A percentile compares a stretch with the other conserved stretches of the same genome.
These are phyloP conservation scores for Ramaria rubella DNA, from an alignment of 768 basidiomycete species.

Conservation along the genomic window DNA sequence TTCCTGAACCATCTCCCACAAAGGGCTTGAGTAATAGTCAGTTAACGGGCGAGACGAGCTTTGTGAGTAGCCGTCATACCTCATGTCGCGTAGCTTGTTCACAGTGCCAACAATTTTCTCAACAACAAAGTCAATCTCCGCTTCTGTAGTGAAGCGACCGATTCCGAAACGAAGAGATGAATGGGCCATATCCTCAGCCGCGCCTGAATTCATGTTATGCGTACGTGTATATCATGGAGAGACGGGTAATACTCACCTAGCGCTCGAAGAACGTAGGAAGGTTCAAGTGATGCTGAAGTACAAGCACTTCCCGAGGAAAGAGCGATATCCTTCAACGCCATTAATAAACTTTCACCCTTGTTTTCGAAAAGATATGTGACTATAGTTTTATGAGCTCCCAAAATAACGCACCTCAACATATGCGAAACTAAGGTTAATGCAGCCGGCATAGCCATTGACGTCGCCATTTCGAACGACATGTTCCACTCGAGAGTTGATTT, in stretches of 20 bases:
- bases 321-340: slow-evolving; percentile 98
- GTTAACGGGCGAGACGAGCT: slow-evolving; percentile 3
- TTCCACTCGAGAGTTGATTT: slow-evolving; percentile 79
- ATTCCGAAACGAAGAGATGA: slow-evolving; percentile 96
- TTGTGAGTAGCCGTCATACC: no score
- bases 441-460: slow-evolving; percentile 85
- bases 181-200: slow-evolving; percentile 99
- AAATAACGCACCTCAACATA: slow-evolving; percentile 61
- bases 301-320: slow-evolving; percentile 97
- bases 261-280: slow-evolving; percentile 95
- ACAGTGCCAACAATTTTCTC: slow-evolving; percentile 85
- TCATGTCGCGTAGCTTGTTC: slow-evolving; percentile 86
- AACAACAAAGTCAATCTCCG: slow-evolving; percentile 92
- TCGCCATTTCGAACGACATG: slow-evolving; percentile 95
- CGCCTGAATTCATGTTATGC: slow-evolving; percentile 41
- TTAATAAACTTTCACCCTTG: slow-evolving; percentile 83
- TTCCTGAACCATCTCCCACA: slow-evolving; percentile 99
- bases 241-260: slow-evolving; percentile 47
- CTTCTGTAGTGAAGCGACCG: slow-evolving; percentile 96
- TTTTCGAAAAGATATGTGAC: neutral
- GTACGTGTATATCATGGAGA: neutral
- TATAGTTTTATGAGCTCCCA: neutral
- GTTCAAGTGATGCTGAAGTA: slow-evolving; percentile 96
- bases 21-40: slow-evolving; percentile 46
- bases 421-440: slow-evolving; percentile 90